phyloP scores from a whole-genome alignment of 108 stramenopile species.

The Hondaea fermentalgiana region DNA sequence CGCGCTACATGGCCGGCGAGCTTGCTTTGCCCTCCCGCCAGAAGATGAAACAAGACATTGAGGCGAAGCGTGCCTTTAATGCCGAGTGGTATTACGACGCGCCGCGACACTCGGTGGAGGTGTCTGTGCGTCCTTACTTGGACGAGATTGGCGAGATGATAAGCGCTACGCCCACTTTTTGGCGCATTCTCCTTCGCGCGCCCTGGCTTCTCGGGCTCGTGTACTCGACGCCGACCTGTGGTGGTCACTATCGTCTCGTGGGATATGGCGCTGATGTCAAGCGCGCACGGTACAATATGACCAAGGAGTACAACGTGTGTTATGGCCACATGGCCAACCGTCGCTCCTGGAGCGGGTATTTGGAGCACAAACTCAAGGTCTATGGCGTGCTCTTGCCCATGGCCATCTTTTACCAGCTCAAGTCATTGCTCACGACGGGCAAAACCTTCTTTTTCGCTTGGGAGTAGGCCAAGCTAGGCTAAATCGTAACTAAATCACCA shows the following conservation, averaged over 20 bases:
- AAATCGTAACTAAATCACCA: too few species aligned
- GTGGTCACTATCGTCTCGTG: neutral
- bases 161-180: neutral
- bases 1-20: neutral
- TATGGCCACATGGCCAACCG: neutral
- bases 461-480: neutral
- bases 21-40: neutral
- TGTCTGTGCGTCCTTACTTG: neutral
- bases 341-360: neutral
- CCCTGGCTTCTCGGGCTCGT: neutral
- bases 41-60: neutral
- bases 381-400: neutral
- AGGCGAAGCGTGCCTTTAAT: neutral
- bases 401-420: neutral
- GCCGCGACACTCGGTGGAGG: neutral
- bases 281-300: neutral
- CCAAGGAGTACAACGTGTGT: neutral
- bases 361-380: neutral
- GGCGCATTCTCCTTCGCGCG: neutral
- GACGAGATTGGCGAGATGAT: neutral
- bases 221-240: neutral
- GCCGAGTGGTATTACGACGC: neutral
- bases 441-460: neutral
- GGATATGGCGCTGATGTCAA: neutral
- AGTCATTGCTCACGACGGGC: neutral